Base-by-base conservation (phyloP, 139 green algal species). In the Closterium sp. region DNA sequence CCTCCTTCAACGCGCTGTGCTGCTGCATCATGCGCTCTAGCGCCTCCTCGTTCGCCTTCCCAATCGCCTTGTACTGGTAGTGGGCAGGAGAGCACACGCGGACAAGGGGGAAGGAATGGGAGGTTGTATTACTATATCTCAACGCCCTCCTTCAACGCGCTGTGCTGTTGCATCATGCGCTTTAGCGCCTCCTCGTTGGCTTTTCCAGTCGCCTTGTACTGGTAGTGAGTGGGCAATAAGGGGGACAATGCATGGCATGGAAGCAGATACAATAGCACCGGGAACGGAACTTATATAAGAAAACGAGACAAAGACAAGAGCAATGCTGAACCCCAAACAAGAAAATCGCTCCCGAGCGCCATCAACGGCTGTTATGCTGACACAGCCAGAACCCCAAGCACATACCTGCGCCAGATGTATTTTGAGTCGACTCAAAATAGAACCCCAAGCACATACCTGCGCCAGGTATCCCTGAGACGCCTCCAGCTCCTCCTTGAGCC, bases 21-120 rank as follows among this genome's bases (percentile, higher is more conserved):
- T n/a, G 30, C 30, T 87, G 25, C 30, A n/a, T 33, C 88, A 91
- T 87, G 0, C 33, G 25, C 33, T 89, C 25, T 8, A 92, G 84
- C 16, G 84, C 87, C 32, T 91, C 91, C 84, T 93, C 91, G 69
- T 93, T 93, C 34, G 91, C 55, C 23, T 84, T 34, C 3, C 88
- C 87, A 83, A 93, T 93, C 21, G 28, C 8, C 64, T 93, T 93
- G 84, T 93, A 93, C 91, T 93, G 90, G 32, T 55, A 4, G 6
- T 55, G 36, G 36, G 36, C 6, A 55, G 36, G 36, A 6, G 36
- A 55, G 4, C n/a, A n/a, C n/a, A n/a, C n/a, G n/a, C n/a, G n/a
- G n/a, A 6, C 5, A 55, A 55, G 36, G 36, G 36, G 6, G 36
- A 55, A 55, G 36, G 36, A 55, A 6, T 55, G n/a, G n/a, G n/a